Evolutionary conservation across 352 stramenopile genomes (phyloP).

Genomic region (Elongisporangium prolatum): DNA sequence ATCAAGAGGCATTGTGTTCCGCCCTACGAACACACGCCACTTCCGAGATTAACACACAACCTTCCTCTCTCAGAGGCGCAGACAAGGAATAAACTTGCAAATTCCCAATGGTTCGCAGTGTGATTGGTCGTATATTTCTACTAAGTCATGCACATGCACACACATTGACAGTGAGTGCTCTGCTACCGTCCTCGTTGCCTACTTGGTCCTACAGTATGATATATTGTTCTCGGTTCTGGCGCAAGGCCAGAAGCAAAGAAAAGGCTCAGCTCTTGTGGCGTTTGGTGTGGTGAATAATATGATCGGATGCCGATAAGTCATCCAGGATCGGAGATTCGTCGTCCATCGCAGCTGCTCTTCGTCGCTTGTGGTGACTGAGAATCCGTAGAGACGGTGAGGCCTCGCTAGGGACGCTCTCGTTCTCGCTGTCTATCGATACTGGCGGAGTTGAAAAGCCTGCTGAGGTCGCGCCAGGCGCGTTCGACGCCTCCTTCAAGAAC

Average conservation of each 20-base stretch:
- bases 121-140: not conserved
- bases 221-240: not conserved
- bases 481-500: conserved; percentile 4
- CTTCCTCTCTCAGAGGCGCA: too few species aligned
- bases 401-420: not conserved
- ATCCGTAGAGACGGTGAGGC: not conserved
- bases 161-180: not conserved
- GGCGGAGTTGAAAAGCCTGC: not conserved
- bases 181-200: not conserved
- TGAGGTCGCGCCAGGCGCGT: not conserved
- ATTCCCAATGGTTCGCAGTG: not conserved
- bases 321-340: conserved; percentile 36
- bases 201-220: not conserved
- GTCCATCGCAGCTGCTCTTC: conserved; percentile 5
- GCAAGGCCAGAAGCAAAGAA: not conserved
- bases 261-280: conserved; percentile 30
- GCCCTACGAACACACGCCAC: conserved; percentile 58
- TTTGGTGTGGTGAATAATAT: conserved; percentile 34
- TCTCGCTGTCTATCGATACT: not conserved
- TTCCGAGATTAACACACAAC: conserved; percentile 38
- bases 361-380: conserved; percentile 1
- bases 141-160: not conserved
- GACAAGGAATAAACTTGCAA: not conserved
- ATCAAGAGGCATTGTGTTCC: conserved; percentile 36
- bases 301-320: conserved; percentile 14